These are phyloP conservation scores for Lupinus albus DNA, from an alignment of 306 rosid genomes.

Conservation along the genomic window DNA sequence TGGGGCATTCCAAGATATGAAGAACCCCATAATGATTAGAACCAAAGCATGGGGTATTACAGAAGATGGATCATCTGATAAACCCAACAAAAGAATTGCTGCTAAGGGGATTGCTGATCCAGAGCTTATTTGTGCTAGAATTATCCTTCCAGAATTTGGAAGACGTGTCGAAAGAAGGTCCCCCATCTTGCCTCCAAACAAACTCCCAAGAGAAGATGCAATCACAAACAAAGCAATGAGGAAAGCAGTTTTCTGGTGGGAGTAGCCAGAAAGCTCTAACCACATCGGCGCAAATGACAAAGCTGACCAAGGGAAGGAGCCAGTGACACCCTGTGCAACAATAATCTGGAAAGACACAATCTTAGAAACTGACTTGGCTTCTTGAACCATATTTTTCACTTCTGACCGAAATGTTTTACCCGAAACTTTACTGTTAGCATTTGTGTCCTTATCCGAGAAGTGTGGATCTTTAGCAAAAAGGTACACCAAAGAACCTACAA, in stretches of 20 bases:
- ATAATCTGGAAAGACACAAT: conserved; percentile 84
- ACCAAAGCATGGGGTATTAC: conserved; percentile 57
- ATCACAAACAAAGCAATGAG: conserved; percentile 77
- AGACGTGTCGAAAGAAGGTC: conserved; percentile 68
- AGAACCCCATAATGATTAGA: conserved; percentile 65
- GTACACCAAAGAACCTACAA: conserved; percentile 69
- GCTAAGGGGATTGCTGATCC: conserved; percentile 78
- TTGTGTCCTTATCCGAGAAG: conserved; percentile 48
- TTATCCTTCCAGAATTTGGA: conserved; percentile 86
- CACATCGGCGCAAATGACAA: conserved; percentile 90
- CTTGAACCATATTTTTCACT: conserved; percentile 64
- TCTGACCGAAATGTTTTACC: conserved; percentile 60
- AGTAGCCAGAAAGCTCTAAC: conserved; percentile 90
- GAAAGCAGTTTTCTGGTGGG: conserved; percentile 79
- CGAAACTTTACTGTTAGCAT: conserved; percentile 39
- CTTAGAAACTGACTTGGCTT: conserved; percentile 70
- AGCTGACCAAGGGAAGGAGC: conserved; percentile 96
- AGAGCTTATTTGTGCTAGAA: conserved; percentile 90
- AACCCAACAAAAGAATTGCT: conserved; percentile 61
- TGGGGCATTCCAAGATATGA: conserved; percentile 76
- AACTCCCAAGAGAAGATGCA: conserved; percentile 72
- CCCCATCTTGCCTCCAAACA: conserved; percentile 91
- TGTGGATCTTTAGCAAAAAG: conserved; percentile 82
- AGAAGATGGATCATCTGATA: conserved; percentile 59
- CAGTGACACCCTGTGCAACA: conserved; percentile 90